Evolutionary conservation across 108 stramenopile genomes (phyloP).

Genomic region (Nitzschia inconspicua): DNA sequence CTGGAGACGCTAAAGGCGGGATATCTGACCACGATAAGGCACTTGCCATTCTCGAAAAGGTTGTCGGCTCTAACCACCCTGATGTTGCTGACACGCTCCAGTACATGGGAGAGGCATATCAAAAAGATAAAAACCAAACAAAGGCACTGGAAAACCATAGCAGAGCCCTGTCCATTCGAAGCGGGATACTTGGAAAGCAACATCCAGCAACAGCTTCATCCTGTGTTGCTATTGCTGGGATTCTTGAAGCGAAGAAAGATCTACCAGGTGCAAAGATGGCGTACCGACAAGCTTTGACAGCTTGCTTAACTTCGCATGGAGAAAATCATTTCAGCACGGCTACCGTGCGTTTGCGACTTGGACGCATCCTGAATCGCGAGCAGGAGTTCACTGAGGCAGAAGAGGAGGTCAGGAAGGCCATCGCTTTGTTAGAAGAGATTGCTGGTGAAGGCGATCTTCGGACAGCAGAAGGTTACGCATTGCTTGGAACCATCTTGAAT

Average conservation of each 20-base stretch:
- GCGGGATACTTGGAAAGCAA: slow-evolving; percentile 17
- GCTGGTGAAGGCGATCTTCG: slow-evolving; percentile 7
- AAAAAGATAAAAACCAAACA: neutral
- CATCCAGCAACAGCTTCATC: slow-evolving; percentile 28
- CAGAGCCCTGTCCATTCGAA: slow-evolving; percentile 33
- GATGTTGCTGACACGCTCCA: slow-evolving; percentile 33
- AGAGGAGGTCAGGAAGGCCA: slow-evolving; percentile 24
- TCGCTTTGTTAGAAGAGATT: slow-evolving; percentile 13
- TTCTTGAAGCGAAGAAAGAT: slow-evolving; percentile 24
- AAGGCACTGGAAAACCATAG: slow-evolving; percentile 30
- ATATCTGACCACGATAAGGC: slow-evolving; percentile 23
- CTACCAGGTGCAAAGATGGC: slow-evolving; percentile 17
- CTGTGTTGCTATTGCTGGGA: slow-evolving; percentile 20
- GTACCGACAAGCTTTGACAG: slow-evolving; percentile 17
- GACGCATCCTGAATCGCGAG: neutral
- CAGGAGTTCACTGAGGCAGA: slow-evolving; percentile 22
- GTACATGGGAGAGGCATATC: slow-evolving; percentile 26
- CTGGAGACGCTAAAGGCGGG: slow-evolving; percentile 11
- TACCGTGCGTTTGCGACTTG: slow-evolving; percentile 6
- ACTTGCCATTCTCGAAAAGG: slow-evolving; percentile 15
- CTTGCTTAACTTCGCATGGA: slow-evolving; percentile 1
- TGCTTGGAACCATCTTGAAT: slow-evolving; percentile 20
- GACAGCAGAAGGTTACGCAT: slow-evolving; percentile 19
- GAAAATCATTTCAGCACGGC: slow-evolving; percentile 20
- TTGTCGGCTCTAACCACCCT: slow-evolving; percentile 27